A percentile compares a stretch with the other conserved stretches of the same genome.
Evolutionary conservation across 768 basidiomycete genomes (phyloP).

Genomic region (Auricularia cornea): DNA sequence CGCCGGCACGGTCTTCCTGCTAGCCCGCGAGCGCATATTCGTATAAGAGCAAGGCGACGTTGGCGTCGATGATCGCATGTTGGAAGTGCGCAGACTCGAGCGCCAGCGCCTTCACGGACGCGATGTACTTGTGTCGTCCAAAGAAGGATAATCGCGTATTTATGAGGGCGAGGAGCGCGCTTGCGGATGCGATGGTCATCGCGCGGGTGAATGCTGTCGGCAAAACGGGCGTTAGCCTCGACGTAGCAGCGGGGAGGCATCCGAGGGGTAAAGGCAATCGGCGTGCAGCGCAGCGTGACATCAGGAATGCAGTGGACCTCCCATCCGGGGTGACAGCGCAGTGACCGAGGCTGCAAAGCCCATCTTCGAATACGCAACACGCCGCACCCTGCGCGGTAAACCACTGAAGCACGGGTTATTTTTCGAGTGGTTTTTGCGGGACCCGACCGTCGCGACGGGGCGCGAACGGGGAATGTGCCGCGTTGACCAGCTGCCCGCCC

Average conservation of each 20-base stretch:
- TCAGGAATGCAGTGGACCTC: background rate
- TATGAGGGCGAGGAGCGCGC: constrained; percentile 76
- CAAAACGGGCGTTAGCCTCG: background rate
- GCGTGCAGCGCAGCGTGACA: background rate
- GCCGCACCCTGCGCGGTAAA: too few species aligned
- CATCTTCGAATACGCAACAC: too few species aligned
- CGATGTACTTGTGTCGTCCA: constrained; percentile 72
- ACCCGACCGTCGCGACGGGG: too few species aligned
- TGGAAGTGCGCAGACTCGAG: constrained; percentile 14
- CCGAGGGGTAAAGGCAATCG: too few species aligned
- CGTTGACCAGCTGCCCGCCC: too few species aligned
- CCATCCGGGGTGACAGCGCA: too few species aligned
- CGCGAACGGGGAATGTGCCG: too few species aligned
- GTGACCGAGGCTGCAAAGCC: too few species aligned
- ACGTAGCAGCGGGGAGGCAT: background rate
- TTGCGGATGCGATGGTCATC: constrained; percentile 77
- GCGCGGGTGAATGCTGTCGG: constrained; percentile 74
- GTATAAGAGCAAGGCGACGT: background rate
- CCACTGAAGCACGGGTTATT: too few species aligned
- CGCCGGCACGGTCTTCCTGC: constrained; percentile 19
- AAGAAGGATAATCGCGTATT: constrained; percentile 79
- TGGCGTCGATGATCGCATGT: background rate
- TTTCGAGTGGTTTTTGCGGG: too few species aligned
- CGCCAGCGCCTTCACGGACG: constrained; percentile 53
- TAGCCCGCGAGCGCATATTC: background rate